Percentiles rank a stretch among this genome's conserved stretches.
phyloP scores from a whole-genome alignment of 345 rosid species.

The Dovyalis caffra region DNA sequence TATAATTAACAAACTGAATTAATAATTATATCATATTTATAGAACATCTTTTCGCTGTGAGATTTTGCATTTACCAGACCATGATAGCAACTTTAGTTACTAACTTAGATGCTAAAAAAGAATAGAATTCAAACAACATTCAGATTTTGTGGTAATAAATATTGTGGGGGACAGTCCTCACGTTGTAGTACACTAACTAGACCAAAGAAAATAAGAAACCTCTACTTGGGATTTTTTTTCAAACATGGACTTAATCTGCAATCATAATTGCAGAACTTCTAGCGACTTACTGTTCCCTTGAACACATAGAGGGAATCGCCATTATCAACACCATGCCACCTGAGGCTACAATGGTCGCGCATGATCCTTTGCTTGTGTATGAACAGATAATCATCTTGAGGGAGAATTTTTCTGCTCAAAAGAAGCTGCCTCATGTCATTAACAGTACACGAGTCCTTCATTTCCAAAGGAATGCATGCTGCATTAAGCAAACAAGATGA shows the following conservation, averaged over 20 bases:
- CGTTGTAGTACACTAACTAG: neutral
- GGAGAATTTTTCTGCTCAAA: constrained; percentile 48
- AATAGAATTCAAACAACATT: too few species aligned
- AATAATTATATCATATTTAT: too few species aligned
- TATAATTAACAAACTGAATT: too few species aligned
- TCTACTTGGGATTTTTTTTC: neutral
- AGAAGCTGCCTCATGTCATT: constrained; percentile 52
- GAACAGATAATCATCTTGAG: constrained; percentile 69
- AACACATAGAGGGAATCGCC: constrained; percentile 75
- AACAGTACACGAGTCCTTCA: constrained; percentile 59
- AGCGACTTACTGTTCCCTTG: constrained; percentile 58
- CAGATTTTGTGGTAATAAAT: too few species aligned
- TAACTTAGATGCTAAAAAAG: too few species aligned
- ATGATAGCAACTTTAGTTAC: too few species aligned
- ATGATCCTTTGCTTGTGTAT: constrained; percentile 84
- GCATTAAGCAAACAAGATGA: constrained; percentile 66
- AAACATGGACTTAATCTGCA: neutral
- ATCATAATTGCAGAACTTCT: neutral
- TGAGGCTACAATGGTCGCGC: constrained; percentile 64
- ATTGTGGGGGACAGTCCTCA: neutral
- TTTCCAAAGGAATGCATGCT: constrained; percentile 64
- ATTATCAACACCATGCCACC: constrained; percentile 77
- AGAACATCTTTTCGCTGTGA: too few species aligned
- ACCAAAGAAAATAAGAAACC: neutral
- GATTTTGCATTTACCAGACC: too few species aligned